phyloP scores from a whole-genome alignment of 192 early-diverging fungal genomes.

The Coemansia sp. region DNA sequence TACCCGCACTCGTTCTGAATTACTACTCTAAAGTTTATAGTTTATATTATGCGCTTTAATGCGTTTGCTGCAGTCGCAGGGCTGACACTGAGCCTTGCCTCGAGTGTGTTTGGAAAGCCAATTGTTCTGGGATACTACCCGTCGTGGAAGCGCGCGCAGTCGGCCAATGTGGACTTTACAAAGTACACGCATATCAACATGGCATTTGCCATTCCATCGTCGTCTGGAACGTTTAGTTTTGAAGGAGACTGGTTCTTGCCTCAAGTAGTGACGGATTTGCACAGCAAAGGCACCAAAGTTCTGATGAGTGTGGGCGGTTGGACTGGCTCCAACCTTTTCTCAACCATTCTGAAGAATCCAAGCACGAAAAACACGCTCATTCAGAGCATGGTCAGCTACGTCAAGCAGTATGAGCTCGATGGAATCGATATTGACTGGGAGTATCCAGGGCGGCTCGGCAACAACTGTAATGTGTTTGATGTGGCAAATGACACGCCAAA shows the following conservation, averaged over 20 bases:
- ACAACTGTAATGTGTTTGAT: constrained; percentile 53
- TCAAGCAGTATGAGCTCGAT: constrained; percentile 57
- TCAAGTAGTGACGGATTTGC: constrained; percentile 52
- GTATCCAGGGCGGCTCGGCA: constrained; percentile 59
- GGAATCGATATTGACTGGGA: constrained; percentile 77
- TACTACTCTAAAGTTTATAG: too few species aligned
- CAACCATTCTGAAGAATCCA: constrained; percentile 54
- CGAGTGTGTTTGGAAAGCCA: constrained; percentile 35
- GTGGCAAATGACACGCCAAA: constrained; percentile 63
- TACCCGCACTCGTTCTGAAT: too few species aligned
- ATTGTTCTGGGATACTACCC: constrained; percentile 48
- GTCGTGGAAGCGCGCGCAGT: constrained; percentile 36
- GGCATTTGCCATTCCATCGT: constrained; percentile 57
- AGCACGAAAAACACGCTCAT: constrained; percentile 58
- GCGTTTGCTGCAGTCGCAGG: constrained; percentile 23
- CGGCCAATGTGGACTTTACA: constrained; percentile 24
- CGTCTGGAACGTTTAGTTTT: constrained; percentile 42
- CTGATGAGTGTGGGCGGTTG: constrained; percentile 69
- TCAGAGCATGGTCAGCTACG: constrained; percentile 60
- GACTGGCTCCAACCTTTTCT: constrained; percentile 70
- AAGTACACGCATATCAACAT: constrained; percentile 73
- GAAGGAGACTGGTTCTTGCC: constrained; percentile 44
- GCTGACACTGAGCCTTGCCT: constrained; percentile 26
- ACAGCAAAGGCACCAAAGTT: constrained; percentile 60
- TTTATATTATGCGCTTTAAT: constrained; percentile 27